Base-by-base conservation (phyloP, 1,284 basidiomycete species). In the Erythrobasidium hasegawianum region DNA sequence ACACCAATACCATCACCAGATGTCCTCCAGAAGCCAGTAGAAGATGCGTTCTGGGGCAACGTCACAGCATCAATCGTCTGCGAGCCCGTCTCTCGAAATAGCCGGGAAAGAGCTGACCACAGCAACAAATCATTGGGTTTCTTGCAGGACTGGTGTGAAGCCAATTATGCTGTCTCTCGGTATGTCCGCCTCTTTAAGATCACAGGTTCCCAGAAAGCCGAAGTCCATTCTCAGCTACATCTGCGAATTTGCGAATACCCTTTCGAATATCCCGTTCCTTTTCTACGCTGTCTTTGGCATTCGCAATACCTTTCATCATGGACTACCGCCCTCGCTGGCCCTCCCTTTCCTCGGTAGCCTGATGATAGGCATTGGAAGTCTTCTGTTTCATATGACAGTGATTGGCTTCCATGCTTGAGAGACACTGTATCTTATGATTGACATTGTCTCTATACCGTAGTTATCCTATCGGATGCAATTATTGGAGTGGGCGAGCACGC, bases 141-240 rank as follows among this genome's bases (percentile, higher is more conserved):
- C 50, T 10, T 53, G 22, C 38, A 65, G 62, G 54, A 65, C 49
- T 65, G 62, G 62, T 65, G 62, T 20, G 62, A 65, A 65, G 62
- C 55, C 1, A 55, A 65, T 53, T 65, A 65, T 33, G 62, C 47
- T 50, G 62, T 65, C 16, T 65, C 62, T 20, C 27, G 55, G 62
- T 58, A 29, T n/a, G 39, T 24, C 8, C n/a, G 29, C 33, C 18
- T 54, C 24, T 22, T 26, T 39, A 10, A 14, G 33, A 50, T 29
- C 4, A 8, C n/a, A n/a, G n/a, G 33, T 33, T 4, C n/a, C 4
- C 45, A 24, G 45, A 47, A 47, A 47, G n/a, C n/a, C 16, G 33
- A 33, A 11, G 11, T 11, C 33, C 33, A 33, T 3, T 24, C n/a
- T 8, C 29, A 65, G 62, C 22, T 49, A 58, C 24, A 29, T 65